Base-by-base conservation (phyloP, 164 flowering plant genomes). In the Saururus chinensis region DNA sequence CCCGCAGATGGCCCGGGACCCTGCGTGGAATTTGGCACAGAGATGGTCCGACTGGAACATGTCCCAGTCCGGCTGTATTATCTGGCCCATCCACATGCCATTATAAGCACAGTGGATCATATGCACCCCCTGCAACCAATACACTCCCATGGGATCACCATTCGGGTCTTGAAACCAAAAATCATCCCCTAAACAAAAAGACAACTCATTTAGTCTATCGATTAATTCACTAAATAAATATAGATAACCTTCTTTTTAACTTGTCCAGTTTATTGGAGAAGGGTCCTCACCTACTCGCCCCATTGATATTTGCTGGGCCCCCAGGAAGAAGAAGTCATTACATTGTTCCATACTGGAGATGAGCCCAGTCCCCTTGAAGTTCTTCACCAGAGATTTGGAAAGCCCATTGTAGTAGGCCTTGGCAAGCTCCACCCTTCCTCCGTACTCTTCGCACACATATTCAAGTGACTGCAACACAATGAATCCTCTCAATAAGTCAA, bases 161-260 rank as follows among this genome's bases (percentile, higher is more conserved):
- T 85, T 84, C 24, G 98, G 96, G 69, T 88, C 96, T 69, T 85
- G 84, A 66, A 88, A 85, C 98, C 98, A 91, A 75, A 91, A 91
- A 64, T 91, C 98, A 79, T 91, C 98, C 1, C 97, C 97, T 88
- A 73, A 25, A 25, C 9, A 4, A 12, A 1, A 49, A 35, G 16
- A 37, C 19, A 59, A 20, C 19, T 7, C 42, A 57, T 30, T 40
- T 22, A 30, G 22, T 55, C 22, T 40, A 19, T 59, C 24, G 1
- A 35, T 20, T 30, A 14, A 26, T 37, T 4, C 22, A n/a, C 4
- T 19, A 13, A 66, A 59, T 12, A 57, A 35, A 22, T 40, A 60
- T 13, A 19, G 11, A 7, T n/a, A 19, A 3, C 14, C 49, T 10
- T 42, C 1, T 14, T 42, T 10, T 4, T 4, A 42, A 10, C 1